Conservation (phyloP, 768 basidiomycete species). For the Boletus tylopilopsis region DNA sequence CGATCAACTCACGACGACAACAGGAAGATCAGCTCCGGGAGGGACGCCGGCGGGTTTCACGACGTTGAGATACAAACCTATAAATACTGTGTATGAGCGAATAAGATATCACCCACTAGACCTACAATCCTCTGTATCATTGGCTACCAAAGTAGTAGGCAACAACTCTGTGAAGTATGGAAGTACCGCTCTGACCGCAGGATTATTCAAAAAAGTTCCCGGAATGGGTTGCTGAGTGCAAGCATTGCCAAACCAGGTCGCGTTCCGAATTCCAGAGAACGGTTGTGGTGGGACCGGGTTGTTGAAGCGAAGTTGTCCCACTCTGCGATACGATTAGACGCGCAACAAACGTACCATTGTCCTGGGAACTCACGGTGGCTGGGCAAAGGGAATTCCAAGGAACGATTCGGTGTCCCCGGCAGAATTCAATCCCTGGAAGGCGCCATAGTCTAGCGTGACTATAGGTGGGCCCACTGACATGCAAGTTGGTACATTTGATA, state of each 20-base stretch:
- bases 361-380: neutral
- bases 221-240: slow-evolving; percentile 36
- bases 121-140: slow-evolving; percentile 18
- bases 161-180: slow-evolving; percentile 4
- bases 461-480: neutral
- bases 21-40: slow-evolving; percentile 14
- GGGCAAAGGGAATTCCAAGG: neutral
- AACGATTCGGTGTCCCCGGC: neutral
- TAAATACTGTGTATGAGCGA: neutral
- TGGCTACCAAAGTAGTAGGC: neutral
- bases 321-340: neutral
- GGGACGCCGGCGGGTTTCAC: neutral
- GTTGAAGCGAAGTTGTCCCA: slow-evolving; percentile 18
- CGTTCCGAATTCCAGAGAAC: neutral
- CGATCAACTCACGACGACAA: slow-evolving; percentile 17
- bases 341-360: neutral
- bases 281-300: slow-evolving; percentile 5
- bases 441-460: slow-evolving; percentile 18
- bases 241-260: slow-evolving; percentile 26
- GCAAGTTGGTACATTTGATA: neutral
- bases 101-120: neutral
- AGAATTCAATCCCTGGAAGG: slow-evolving; percentile 13
- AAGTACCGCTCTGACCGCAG: neutral
- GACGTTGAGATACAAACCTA: slow-evolving; percentile 28
- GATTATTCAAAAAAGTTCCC: neutral